Evolutionary conservation across 805 yeast genomes (phyloP), one percentile per base, ranked within the genome.

Genomic region (Brettanomyces nanus): DNA sequence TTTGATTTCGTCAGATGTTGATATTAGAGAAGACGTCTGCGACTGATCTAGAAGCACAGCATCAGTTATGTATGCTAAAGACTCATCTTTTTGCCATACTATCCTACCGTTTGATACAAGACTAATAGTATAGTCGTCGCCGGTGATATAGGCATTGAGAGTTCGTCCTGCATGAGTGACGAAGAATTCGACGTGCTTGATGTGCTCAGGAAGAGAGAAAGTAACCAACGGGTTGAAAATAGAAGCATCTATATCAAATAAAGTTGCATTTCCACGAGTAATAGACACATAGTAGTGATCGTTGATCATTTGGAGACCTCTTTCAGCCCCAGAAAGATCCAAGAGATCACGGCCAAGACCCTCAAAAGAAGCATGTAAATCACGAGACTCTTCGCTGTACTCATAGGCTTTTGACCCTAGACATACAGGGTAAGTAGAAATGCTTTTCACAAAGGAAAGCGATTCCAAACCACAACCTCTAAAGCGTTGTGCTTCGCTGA

Each of bases 81-180:
- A 64, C 45, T 64, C 70, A 49, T 73, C 75, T 41, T 64, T 60
- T 2, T 38, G 20, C 79, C 79, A 73, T 7, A 5, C 19, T 4
- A 56, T 14, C 5, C 37, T 41, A 2, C 59, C 61, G 35, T 59
- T 49, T 5, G 38, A 37, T 29, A 43, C 40, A 21, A 43, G 46
- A 17, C 43, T 41, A 32, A 42, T 38, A 15, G 35, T 47, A 34
- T 28, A 43, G 37, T 35, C 51, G 14, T 22, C 39, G 36, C 38
- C 44, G 21, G 36, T 38, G 17, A 33, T 41, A 14, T 37, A 51
- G 19, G 44, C 40, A 44, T 31, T 37, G 15, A 50, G 25, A 4
- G 27, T 34, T 4, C 31, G 28, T 17, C 34, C 31, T 29, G 37
- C 40, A 18, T 36, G 36, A 1, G 40, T 28, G 15, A 44, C 38